Base-by-base conservation (phyloP, 2,329 filamentous ascomycete genomes). In the Talaromyces marneffei region DNA sequence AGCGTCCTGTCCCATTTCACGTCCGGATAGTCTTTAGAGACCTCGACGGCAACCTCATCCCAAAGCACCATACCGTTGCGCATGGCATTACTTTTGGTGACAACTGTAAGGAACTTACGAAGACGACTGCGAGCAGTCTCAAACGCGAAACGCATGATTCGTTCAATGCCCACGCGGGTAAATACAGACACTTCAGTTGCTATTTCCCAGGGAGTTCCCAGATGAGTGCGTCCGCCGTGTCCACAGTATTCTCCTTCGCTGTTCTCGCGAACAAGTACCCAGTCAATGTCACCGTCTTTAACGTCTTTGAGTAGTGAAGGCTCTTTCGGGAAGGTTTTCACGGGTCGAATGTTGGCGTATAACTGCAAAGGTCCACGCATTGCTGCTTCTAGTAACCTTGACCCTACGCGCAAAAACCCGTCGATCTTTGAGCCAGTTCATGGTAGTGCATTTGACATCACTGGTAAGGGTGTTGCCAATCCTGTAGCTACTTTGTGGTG, bases 31-130 rank as follows among this genome's bases (percentile, higher is more conserved):
- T 86, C 83, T 61, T 74, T 77, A 0, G 79, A 78, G 2, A 87
- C 80, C 27, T 80, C 76, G 0, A 72, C 74, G 0, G 84, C 84
- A 10, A 87, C 79, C 66, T 87, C 84, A 67, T 88, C 85, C 86
- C 85, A 88, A 62, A 88, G 79, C 0, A 88, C 85, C 85, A 88
- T 86, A 0, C 85, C 85, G 59, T 87, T 86, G 0, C 85, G 77
- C 71, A 87, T 85, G 0, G 85, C 85, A 68, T 88, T 88, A 48
- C 82, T 85, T 74, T 88, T 88, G 0, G 85, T 87, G 2, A 87
- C 85, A 1, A 87, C 81, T 0, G 85, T 87, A 35, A 88, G 67
- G 10, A 81, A 74, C 73, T 85, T 87, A 42, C 82, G 77, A 0
- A 82, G 82, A 2, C 85, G 74, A 65, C 77, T 80, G 64, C 78